Evolutionary conservation across 2,329 filamentous ascomycete species (phyloP).

Genomic region (Beauveria brongniartii): DNA sequence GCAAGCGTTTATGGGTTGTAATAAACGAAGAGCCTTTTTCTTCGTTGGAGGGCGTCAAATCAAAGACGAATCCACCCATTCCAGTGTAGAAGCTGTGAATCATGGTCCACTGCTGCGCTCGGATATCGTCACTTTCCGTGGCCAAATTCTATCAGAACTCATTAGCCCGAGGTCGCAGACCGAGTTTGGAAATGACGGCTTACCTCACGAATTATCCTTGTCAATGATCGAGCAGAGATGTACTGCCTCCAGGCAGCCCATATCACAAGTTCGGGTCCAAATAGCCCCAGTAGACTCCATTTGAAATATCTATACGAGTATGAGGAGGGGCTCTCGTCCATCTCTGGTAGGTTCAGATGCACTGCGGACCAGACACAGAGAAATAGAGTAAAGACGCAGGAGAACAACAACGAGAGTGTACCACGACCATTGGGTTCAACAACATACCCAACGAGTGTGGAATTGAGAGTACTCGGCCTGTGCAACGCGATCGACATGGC

Average conservation of each 20-base stretch:
- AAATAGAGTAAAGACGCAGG: slow-evolving; percentile 24
- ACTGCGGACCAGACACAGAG: slow-evolving; percentile 28
- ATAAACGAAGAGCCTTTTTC: background rate
- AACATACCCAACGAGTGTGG: background rate
- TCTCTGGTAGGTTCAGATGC: slow-evolving; percentile 25
- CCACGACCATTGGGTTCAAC: slow-evolving; percentile 21
- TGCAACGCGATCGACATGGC: no score
- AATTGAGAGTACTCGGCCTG: background rate
- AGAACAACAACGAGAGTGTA: slow-evolving; percentile 22
- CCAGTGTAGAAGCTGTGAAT: slow-evolving; percentile 23
- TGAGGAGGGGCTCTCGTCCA: slow-evolving; percentile 1
- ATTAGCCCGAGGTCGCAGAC: background rate
- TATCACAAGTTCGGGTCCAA: slow-evolving; percentile 25
- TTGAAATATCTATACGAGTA: slow-evolving; percentile 12
- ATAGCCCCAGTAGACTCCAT: slow-evolving; percentile 24
- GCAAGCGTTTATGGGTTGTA: slow-evolving; percentile 3
- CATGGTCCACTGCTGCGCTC: slow-evolving; percentile 18
- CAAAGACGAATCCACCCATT: slow-evolving; percentile 23
- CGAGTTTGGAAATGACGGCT: background rate
- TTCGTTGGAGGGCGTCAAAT: slow-evolving; percentile 8
- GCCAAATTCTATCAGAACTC: background rate
- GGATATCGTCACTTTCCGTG: background rate
- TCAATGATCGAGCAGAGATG: slow-evolving; percentile 10
- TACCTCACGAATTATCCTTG: slow-evolving; percentile 9
- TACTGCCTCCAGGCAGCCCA: slow-evolving; percentile 22